phyloP scores from a whole-genome alignment of 1,139 yeast genomes.

The Lodderomyces parapsilosis region DNA sequence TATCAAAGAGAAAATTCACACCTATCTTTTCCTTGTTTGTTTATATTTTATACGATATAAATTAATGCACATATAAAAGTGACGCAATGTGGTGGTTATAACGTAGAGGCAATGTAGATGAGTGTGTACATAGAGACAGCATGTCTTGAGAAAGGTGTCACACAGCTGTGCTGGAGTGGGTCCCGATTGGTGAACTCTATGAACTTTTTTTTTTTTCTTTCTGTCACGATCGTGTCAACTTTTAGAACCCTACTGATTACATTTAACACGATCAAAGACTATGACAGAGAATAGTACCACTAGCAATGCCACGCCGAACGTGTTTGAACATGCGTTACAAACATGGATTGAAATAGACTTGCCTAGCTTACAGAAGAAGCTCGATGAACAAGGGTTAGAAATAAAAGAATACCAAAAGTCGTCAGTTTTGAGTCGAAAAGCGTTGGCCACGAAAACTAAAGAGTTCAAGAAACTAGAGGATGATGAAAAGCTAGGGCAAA shows the following conservation, averaged over 20 bases:
- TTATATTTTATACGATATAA: constrained; percentile 13
- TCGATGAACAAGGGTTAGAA: constrained; percentile 75
- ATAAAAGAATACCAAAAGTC: constrained; percentile 68
- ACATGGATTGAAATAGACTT: constrained; percentile 78
- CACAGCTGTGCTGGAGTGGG: neutral
- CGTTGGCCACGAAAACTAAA: constrained; percentile 77
- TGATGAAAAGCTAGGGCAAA: constrained; percentile 60
- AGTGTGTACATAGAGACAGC: no score
- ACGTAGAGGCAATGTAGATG: neutral
- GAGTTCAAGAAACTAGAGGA: constrained; percentile 72
- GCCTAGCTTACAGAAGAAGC: constrained; percentile 61
- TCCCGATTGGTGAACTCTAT: no score
- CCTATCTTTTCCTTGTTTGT: no score
- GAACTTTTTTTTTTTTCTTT: neutral
- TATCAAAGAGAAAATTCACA: no score
- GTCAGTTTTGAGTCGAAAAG: constrained; percentile 69
- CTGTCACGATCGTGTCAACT: neutral
- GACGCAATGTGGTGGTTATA: neutral
- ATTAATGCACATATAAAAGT: constrained; percentile 14
- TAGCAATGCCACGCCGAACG: constrained; percentile 16
- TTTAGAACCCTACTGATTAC: neutral
- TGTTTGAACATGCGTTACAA: constrained; percentile 54
- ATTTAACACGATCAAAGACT: neutral
- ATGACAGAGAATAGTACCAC: neutral
- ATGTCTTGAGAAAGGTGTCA: no score